phyloP scores from a whole-genome alignment of 805 yeast genomes.

The Komagataella phaffii region DNA sequence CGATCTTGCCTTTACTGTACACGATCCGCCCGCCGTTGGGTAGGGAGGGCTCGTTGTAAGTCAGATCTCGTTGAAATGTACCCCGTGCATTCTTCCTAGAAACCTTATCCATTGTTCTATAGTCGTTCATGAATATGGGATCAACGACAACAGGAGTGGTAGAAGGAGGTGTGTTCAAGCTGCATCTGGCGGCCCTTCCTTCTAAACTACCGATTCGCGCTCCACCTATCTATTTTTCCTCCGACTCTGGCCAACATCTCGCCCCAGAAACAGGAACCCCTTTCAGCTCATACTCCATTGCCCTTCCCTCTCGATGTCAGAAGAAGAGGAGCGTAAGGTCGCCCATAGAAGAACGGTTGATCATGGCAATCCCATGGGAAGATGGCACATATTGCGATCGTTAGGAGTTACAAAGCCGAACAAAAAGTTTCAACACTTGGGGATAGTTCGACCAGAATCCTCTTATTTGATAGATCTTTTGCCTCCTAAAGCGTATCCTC shows the following conservation, averaged over 20 bases:
- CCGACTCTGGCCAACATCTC: neutral
- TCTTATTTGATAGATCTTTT: slow-evolving; percentile 48
- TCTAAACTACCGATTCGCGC: neutral
- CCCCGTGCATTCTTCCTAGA: neutral
- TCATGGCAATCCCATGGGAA: slow-evolving; percentile 62
- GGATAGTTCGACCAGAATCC: slow-evolving; percentile 54
- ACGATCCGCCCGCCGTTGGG: neutral
- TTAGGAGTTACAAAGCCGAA: slow-evolving; percentile 23
- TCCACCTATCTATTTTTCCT: neutral
- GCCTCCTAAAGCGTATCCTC: slow-evolving; percentile 49
- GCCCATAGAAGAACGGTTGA: slow-evolving; percentile 62
- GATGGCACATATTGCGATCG: slow-evolving; percentile 40
- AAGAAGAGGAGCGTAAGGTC: slow-evolving; percentile 20
- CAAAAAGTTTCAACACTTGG: slow-evolving; percentile 19
- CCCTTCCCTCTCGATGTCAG: neutral
- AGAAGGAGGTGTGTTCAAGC: neutral
- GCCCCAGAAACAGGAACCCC: neutral
- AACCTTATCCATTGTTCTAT: neutral
- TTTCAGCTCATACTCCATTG: neutral
- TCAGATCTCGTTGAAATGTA: neutral
- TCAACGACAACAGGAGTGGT: neutral
- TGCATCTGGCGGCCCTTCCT: neutral
- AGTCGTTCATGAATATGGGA: neutral
- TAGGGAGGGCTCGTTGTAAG: neutral
- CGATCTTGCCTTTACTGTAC: slow-evolving; percentile 14